These are phyloP conservation scores for Verticillium longisporum DNA, from an alignment of 2,329 filamentous ascomycete genomes.

Conservation along the genomic window DNA sequence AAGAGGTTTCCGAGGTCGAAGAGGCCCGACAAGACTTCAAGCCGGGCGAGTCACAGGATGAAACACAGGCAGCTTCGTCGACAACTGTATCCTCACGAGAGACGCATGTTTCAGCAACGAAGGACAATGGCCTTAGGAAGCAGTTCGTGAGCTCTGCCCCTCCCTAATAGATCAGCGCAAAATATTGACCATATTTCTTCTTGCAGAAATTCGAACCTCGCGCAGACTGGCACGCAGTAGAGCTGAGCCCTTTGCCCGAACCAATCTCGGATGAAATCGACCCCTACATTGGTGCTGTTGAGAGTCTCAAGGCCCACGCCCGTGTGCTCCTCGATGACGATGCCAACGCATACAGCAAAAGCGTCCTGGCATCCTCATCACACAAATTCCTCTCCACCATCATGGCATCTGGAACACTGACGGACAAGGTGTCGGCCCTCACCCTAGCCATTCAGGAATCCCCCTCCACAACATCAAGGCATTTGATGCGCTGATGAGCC, in stretches of 20 bases:
- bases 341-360: conserved; percentile 65
- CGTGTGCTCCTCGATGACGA: conserved; percentile 71
- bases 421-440: conserved; percentile 92
- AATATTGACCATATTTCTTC: not conserved
- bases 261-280: conserved; percentile 37
- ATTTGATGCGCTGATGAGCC: conserved; percentile 71
- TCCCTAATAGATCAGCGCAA: not conserved
- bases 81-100: not conserved
- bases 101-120: not conserved
- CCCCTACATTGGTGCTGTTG: conserved; percentile 35
- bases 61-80: conserved; percentile 13
- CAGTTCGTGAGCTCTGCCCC: conserved; percentile 12
- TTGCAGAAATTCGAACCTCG: conserved; percentile 48
- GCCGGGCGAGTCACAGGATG: conserved; percentile 19
- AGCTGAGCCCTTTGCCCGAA: conserved; percentile 33
- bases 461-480: conserved; percentile 83
- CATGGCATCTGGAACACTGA: conserved; percentile 92
- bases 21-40: conserved; percentile 21
- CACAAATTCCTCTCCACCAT: conserved; percentile 96
- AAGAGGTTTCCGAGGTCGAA: conserved; percentile 28
- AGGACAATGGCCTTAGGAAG: conserved; percentile 23
- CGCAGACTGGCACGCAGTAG: conserved; percentile 48
- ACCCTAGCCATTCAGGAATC: conserved; percentile 95
- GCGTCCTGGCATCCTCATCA: conserved; percentile 73
- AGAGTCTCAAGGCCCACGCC: conserved; percentile 61